Conservation (phyloP, 225 moss, liverwort and hornwort species). For the Ulota crispa region DNA sequence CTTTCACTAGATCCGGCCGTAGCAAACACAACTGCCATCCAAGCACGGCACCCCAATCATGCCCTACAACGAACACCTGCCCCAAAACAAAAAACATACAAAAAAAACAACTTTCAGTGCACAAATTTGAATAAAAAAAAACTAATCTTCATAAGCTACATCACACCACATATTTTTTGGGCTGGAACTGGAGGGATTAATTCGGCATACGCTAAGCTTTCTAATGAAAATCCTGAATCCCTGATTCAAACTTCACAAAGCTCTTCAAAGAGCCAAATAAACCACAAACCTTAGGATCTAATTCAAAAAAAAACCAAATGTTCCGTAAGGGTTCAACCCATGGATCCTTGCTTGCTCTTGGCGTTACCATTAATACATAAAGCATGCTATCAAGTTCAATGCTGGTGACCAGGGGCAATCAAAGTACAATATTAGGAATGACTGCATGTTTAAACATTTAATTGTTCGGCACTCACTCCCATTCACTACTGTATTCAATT, state of each 20-base stretch:
- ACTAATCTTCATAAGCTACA: not conserved
- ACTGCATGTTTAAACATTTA: not conserved
- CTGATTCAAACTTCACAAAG: not conserved
- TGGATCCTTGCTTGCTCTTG: too few species aligned
- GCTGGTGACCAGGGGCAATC: not conserved
- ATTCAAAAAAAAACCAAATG: too few species aligned
- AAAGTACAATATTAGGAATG: not conserved
- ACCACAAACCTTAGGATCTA: not conserved
- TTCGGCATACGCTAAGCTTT: not conserved
- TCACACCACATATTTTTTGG: not conserved
- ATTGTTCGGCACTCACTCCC: not conserved
- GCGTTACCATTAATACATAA: too few species aligned
- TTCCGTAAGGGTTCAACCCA: too few species aligned
- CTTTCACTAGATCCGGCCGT: slow-evolving; percentile 29
- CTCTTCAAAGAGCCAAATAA: not conserved
- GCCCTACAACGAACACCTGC: slow-evolving; percentile 30
- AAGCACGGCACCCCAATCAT: slow-evolving; percentile 11
- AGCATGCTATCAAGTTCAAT: not conserved
- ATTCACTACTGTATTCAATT: too few species aligned
- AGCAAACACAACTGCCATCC: slow-evolving; percentile 16
- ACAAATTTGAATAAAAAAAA: too few species aligned
- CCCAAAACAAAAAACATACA: not conserved
- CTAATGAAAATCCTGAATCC: not conserved
- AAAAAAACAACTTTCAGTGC: not conserved
- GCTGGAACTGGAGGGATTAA: not conserved